Base-by-base conservation (phyloP, 1,284 basidiomycete genomes). In the Vanrija sp. region DNA sequence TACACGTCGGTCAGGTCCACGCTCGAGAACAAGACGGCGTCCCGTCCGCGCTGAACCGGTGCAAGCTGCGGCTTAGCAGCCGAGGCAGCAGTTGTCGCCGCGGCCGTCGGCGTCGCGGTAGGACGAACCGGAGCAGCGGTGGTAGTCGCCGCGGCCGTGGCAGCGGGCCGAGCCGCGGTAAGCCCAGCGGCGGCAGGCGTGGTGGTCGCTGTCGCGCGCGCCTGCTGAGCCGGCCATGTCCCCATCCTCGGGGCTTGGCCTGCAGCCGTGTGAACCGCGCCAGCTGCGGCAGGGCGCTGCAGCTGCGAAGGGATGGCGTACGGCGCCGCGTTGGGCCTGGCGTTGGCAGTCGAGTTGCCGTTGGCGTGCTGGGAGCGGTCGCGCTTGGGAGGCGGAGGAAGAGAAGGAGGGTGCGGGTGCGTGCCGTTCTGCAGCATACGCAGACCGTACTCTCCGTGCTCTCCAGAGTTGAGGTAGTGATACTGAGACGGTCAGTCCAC, bases 381-480 rank as follows among this genome's bases (percentile, higher is more conserved):
- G 46, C 40, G 64, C 57, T 60, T 65, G 16, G 61, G 57, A 7
- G 59, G 56, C 2, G 63, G 60, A 3, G 69, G 65, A 6, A 68
- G 52, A 3, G 64, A 64, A 28, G 68, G 67, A 0, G 74, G 76
- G 43, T 73, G 68, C 5, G 74, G 74, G 56, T 95, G 92, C 60
- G 87, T 84, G 29, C 93, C 89, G 58, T 88, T 86, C 14, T 89
- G 87, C 34, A 96, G 82, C 72, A 95, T 80, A 45, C 86, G 83
- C 0, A 96, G 80, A 6, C 93, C 93, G 49, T 90, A 82, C 10
- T 87, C 86, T 10, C 93, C 93, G 73, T 98, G 95, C 53, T 94
- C 92, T 16, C 95, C 94, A 29, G 89, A 91, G 77, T 98, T 94
- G 72, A 94, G 88, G 75, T 97, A 98, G 78, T 98, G 94, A 67